A percentile compares a stretch with the other conserved stretches of the same genome.
These are phyloP conservation scores for Lanmaoa rubissima DNA, from an alignment of 768 basidiomycete genomes.

Conservation along the genomic window DNA sequence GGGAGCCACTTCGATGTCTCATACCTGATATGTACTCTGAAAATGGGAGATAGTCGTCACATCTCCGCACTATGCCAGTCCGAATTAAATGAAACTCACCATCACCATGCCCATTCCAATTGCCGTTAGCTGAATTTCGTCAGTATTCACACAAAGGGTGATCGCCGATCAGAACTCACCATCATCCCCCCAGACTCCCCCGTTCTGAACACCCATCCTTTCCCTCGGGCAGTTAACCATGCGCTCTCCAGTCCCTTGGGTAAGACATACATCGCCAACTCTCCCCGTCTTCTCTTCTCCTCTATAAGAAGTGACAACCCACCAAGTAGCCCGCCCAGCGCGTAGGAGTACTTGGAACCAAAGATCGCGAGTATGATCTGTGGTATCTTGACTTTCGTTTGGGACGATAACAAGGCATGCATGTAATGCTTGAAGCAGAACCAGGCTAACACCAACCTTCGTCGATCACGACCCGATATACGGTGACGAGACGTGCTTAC, in stretches of 20 bases:
- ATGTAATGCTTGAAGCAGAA: conserved; percentile 68
- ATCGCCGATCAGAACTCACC: conserved; percentile 38
- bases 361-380: conserved; percentile 53
- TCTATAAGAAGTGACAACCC: conserved; percentile 85
- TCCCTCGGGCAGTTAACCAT: conserved; percentile 79
- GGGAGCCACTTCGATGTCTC: not conserved
- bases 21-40: conserved; percentile 76
- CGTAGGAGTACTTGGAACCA: conserved; percentile 69
- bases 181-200: conserved; percentile 68
- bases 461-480: not conserved
- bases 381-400: conserved; percentile 37
- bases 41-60: conserved; percentile 1
- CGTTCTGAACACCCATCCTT: conserved; percentile 70
- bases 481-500: conserved; percentile 39
- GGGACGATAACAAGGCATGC: conserved; percentile 47
- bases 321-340: conserved; percentile 67
- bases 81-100: conserved; percentile 41
- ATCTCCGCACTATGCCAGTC: not conserved
- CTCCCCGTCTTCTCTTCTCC: conserved; percentile 81
- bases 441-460: conserved; percentile 38
- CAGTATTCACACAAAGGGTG: conserved; percentile 2
- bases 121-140: conserved; percentile 48
- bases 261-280: conserved; percentile 89
- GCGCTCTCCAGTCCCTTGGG: conserved; percentile 88
- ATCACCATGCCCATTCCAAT: conserved; percentile 92